Base-by-base conservation (phyloP, 1,139 yeast genomes). In the Geotrichum australiense region DNA sequence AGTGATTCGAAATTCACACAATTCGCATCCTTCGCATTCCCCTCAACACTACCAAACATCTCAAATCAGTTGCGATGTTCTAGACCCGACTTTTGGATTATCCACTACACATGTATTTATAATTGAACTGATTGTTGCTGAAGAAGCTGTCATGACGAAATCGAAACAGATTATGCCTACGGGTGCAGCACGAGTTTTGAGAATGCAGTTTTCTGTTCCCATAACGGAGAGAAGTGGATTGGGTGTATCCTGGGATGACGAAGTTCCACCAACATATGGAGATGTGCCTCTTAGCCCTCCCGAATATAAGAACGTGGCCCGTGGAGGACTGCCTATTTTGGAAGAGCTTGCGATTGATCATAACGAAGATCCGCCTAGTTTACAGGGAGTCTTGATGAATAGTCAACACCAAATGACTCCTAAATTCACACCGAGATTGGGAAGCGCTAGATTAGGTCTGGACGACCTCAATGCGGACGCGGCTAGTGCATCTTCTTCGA, bases 191-290 rank as follows among this genome's bases (percentile, higher is more conserved):
- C 69, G 98, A 40, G 94, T 93, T 1, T 66, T 91, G 46, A 68
- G 98, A 51, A 91, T 91, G 97, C 96, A 89, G 61, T 91, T 91
- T 62, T 81, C 82, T 52, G 56, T 91, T 14, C 70, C 70, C 8
- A 63, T 91, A 21, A 84, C 95, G 1, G 97, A 89, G 59, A 70
- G 97, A 45, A 81, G 95, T 0, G 99, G 99, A 0, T 69, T 91
- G 37, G 98, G 99, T 3, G 85, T 91, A 26, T 84, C 97, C 0
- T 91, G 98, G 98, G 97, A 91, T 62, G 97, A 89, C 58, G 98
- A 91, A 61, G 97, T 91, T 15, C 99, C 99, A 1, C 99, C 99
- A 1, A 84, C 86, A 18, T 91, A 93, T 56, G 86, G 77, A 41
- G 91, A 86, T 54, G 89, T 89, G 15, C 76, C 93, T 0, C 68